Conservation (phyloP, 495 filamentous ascomycete genomes). For the Neurospora sp. region DNA sequence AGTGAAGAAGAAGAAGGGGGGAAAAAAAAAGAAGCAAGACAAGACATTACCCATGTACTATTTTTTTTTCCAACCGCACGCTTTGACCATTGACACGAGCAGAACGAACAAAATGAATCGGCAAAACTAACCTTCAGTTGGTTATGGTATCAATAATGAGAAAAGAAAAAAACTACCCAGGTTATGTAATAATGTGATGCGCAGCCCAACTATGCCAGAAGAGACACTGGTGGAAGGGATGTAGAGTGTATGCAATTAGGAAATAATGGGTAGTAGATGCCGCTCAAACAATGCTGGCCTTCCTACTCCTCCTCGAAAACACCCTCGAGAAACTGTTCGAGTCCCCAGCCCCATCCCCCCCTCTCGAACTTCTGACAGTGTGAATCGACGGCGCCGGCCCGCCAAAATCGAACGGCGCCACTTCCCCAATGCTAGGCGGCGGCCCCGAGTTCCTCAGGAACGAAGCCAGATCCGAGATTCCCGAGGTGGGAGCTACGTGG, state of each 20-base stretch:
- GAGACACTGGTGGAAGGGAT: not conserved
- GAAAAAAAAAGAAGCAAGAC: not conserved
- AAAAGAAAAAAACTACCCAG: not conserved
- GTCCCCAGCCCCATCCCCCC: not conserved
- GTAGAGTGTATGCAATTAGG: not conserved
- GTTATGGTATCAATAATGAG: not conserved
- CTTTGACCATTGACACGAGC: not conserved
- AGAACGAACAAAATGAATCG: not conserved
- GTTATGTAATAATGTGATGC: not conserved
- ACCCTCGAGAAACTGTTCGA: constrained; percentile 8
- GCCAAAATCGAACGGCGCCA: not conserved
- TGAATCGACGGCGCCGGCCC: not conserved
- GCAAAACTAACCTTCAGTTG: not conserved
- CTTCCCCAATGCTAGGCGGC: constrained; percentile 31
- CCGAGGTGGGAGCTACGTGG: constrained; percentile 23
- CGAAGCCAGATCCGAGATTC: constrained; percentile 66
- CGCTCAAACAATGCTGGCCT: constrained; percentile 14
- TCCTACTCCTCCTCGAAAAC: constrained; percentile 16
- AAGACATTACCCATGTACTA: not conserved
- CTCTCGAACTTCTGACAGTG: not conserved
- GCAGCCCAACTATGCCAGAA: not conserved
- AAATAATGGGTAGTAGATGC: not conserved
- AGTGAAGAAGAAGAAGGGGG: not conserved
- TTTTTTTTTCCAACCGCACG: not conserved
- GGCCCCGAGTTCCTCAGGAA: constrained; percentile 71